Evolutionary conservation across 2,329 filamentous ascomycete species (phyloP).

Genomic region (Colletotrichum cuscutae): DNA sequence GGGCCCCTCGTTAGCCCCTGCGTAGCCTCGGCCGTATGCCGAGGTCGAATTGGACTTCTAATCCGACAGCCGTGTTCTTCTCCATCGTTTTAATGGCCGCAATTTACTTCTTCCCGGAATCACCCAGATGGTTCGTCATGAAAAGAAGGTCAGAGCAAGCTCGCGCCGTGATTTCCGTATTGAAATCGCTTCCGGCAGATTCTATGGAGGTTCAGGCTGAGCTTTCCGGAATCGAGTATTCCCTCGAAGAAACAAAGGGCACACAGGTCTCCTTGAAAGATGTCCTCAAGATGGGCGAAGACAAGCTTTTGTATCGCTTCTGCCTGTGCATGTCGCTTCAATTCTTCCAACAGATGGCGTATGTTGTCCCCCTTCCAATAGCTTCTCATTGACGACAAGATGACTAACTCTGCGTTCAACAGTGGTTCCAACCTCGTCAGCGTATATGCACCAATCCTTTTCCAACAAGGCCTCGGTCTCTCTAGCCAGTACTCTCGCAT

Average conservation of each 20-base stretch:
- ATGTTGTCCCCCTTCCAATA: not conserved
- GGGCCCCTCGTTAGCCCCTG: too few species aligned
- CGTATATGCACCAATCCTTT: constrained; percentile 55
- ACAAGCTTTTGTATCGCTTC: constrained; percentile 60
- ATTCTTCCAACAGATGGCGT: constrained; percentile 42
- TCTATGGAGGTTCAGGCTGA: constrained; percentile 52
- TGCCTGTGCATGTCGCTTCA: constrained; percentile 44
- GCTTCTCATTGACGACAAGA: too few species aligned
- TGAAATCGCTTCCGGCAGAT: constrained; percentile 50
- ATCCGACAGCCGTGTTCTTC: constrained; percentile 43
- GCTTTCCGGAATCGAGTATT: constrained; percentile 57
- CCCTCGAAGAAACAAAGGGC: constrained; percentile 53
- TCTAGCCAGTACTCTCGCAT: constrained; percentile 49
- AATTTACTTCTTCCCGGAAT: constrained; percentile 49
- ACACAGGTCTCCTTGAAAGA: constrained; percentile 50
- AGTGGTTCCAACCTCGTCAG: constrained; percentile 59
- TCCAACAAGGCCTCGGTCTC: constrained; percentile 52
- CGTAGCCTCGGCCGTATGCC: too few species aligned
- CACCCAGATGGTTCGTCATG: constrained; percentile 49
- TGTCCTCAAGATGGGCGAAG: constrained; percentile 58
- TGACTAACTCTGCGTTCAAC: constrained; percentile 18
- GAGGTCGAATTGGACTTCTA: too few species aligned
- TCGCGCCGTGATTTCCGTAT: constrained; percentile 45
- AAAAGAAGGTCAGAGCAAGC: constrained; percentile 47
- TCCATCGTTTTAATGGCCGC: constrained; percentile 45